Conservation (phyloP, 208 protist species). For the Leishmania turanica region DNA sequence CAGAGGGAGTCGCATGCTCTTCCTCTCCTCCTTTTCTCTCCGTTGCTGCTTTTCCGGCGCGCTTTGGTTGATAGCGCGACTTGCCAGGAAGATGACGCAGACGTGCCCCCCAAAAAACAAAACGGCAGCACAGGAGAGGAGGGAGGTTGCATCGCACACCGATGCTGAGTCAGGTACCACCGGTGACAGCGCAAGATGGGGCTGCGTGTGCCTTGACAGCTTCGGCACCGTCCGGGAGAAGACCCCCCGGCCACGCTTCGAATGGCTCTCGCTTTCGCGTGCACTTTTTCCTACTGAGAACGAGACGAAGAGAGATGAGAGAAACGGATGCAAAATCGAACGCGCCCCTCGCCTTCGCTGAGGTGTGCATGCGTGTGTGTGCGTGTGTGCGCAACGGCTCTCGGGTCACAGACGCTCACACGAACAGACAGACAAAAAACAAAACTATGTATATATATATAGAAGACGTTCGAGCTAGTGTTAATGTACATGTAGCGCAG, state of each 20-base stretch:
- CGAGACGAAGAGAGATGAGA: neutral
- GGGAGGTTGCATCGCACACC: neutral
- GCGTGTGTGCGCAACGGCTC: neutral
- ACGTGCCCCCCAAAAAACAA: neutral
- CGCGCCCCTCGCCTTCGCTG: neutral
- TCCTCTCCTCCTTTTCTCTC: neutral
- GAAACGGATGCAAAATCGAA: neutral
- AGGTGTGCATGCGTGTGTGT: neutral
- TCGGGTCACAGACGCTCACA: neutral
- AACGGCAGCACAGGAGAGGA: neutral
- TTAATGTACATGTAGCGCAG: neutral
- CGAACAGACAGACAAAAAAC: neutral
- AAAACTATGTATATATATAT: neutral
- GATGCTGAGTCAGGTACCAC: neutral
- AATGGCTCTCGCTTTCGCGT: neutral
- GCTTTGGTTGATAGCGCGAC: neutral
- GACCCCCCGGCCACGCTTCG: neutral
- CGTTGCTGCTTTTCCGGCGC: no score
- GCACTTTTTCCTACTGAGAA: neutral
- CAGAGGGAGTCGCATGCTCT: neutral
- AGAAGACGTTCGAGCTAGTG: neutral
- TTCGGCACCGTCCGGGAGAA: neutral
- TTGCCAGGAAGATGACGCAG: neutral
- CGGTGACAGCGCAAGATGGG: neutral
- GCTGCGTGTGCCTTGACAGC: neutral